Evolutionary conservation across 495 filamentous ascomycete species (phyloP).

Genomic region (Penicillium roqueforti): DNA sequence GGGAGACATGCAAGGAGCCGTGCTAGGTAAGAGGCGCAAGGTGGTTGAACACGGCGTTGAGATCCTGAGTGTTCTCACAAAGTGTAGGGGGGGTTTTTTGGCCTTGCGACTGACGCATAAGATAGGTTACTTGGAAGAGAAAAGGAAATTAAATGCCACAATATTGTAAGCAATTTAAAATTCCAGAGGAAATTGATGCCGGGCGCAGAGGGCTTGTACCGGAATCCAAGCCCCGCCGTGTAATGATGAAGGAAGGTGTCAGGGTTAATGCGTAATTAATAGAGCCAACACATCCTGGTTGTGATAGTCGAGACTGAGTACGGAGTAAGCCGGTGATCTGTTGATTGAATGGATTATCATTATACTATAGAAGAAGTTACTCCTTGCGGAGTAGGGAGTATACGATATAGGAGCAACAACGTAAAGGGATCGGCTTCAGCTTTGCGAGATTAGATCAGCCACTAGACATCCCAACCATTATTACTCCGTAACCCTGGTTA

Average conservation of each 20-base stretch:
- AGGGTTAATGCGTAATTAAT: slow-evolving; percentile 10
- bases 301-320: slow-evolving; percentile 4
- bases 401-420: background rate
- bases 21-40: slow-evolving; percentile 12
- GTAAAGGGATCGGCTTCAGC: slow-evolving; percentile 17
- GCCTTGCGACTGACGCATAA: slow-evolving; percentile 15
- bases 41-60: slow-evolving; percentile 8
- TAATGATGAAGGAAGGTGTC: slow-evolving; percentile 15
- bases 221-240: slow-evolving; percentile 20
- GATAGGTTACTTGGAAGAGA: slow-evolving; percentile 10
- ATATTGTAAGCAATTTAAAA: background rate
- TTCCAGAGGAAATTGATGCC: slow-evolving; percentile 13
- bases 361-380: background rate
- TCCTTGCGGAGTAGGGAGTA: background rate
- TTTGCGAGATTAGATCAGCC: slow-evolving; percentile 10
- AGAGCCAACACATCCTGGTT: slow-evolving; percentile 3
- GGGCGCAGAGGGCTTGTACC: slow-evolving; percentile 7
- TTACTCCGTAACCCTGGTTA: slow-evolving; percentile 1
- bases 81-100: background rate
- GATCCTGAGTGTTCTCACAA: slow-evolving; percentile 4
- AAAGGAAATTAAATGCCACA: background rate
- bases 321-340: background rate
- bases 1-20: slow-evolving; percentile 26
- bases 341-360: background rate
- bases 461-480: background rate